Conservation (phyloP, 2,329 filamentous ascomycete genomes). For the Trichoderma citrinoviride region DNA sequence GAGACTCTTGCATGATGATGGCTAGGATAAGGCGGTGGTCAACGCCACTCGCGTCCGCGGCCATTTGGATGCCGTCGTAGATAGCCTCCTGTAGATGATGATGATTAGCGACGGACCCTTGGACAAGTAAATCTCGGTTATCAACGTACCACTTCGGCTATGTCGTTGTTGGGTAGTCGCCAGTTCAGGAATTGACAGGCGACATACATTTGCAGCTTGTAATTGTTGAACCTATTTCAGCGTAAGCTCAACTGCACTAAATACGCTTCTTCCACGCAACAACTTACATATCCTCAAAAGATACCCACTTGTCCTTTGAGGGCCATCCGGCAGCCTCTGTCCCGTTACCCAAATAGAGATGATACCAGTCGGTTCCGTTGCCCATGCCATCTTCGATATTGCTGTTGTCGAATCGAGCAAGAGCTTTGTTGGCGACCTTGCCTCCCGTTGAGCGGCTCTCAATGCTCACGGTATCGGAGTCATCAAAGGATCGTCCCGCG, state of each 20-base stretch:
- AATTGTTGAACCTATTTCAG: slow-evolving; percentile 28
- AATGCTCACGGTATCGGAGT: not conserved
- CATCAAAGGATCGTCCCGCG: not conserved
- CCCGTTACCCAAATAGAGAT: slow-evolving; percentile 23
- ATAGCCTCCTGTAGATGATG: slow-evolving; percentile 20
- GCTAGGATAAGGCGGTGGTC: slow-evolving; percentile 44
- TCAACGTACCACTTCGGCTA: slow-evolving; percentile 21
- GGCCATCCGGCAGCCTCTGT: slow-evolving; percentile 19
- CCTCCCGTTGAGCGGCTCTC: not conserved
- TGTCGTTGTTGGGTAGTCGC: slow-evolving; percentile 21
- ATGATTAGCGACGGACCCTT: not conserved
- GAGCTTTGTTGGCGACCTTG: not conserved
- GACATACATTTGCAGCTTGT: slow-evolving; percentile 22
- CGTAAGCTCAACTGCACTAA: not conserved
- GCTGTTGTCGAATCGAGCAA: slow-evolving; percentile 17
- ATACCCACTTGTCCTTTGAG: slow-evolving; percentile 12
- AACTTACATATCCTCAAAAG: slow-evolving; percentile 21
- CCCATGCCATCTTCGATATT: slow-evolving; percentile 23
- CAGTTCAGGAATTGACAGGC: slow-evolving; percentile 19
- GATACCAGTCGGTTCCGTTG: slow-evolving; percentile 32
- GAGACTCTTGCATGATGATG: slow-evolving; percentile 45
- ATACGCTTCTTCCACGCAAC: not conserved
- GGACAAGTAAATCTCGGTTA: not conserved
- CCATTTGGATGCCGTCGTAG: slow-evolving; percentile 33
- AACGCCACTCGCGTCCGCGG: slow-evolving; percentile 33